Conservation (phyloP, 805 yeast species). For the Nakazawaea holstii region DNA sequence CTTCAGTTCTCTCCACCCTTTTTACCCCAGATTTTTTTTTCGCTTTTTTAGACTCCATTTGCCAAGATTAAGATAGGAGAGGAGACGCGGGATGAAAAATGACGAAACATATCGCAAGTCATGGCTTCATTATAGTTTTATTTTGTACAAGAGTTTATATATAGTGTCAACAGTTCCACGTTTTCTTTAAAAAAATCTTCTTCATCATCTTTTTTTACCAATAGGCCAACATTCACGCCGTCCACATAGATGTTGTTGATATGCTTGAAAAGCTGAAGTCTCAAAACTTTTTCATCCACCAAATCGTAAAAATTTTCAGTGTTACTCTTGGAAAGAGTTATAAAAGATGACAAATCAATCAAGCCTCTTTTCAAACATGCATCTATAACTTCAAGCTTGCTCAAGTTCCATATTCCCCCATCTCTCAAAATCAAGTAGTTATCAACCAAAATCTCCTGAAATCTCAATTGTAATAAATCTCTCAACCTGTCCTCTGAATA, state of each 20-base stretch:
- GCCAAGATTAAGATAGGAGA: too few species aligned
- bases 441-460: slow-evolving; percentile 45
- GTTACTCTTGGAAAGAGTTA: background rate
- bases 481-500: slow-evolving; percentile 35
- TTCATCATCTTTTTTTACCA: background rate
- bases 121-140: too few species aligned
- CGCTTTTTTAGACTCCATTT: background rate
- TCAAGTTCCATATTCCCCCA: slow-evolving; percentile 43
- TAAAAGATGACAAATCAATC: slow-evolving; percentile 26
- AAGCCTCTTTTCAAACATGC: slow-evolving; percentile 56
- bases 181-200: background rate
- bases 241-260: slow-evolving; percentile 12
- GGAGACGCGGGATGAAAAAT: background rate
- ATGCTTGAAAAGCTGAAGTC: slow-evolving; percentile 13
- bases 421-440: slow-evolving; percentile 38
- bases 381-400: slow-evolving; percentile 43
- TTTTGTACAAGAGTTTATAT: background rate
- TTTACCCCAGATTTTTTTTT: slow-evolving; percentile 1
- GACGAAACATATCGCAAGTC: too few species aligned
- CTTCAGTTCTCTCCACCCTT: background rate
- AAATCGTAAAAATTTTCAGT: slow-evolving; percentile 12
- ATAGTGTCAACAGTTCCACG: background rate
- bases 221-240: slow-evolving; percentile 3
- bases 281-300: slow-evolving; percentile 16
- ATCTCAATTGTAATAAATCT: slow-evolving; percentile 29